Evolutionary conservation across 140 eudicot species (phyloP), one percentile per base, ranked within the genome.

Genomic region (Anethum foeniculum): DNA sequence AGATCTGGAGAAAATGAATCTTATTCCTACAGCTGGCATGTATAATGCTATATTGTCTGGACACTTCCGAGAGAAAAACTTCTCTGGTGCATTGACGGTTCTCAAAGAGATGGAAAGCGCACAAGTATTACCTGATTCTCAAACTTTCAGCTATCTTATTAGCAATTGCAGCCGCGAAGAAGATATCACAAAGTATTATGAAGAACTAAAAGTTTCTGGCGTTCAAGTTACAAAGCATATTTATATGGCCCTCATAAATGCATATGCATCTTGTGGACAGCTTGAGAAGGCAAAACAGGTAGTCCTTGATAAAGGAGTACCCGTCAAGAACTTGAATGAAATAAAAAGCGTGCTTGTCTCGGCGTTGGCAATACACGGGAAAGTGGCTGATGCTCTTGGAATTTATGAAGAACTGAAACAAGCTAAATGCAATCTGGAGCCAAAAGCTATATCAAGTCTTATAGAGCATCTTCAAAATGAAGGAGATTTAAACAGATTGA

Each of bases 81-180:
- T 82, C 58, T 32, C 27, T 62, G 84, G 88, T 84, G 97, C 87
- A 64, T 75, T 83, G 82, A 84, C 44, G 85, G 97, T 93, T 81
- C 93, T 96, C 82, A 89, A 91, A 84, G 85, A 88, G 88, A 96
- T 96, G 99, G 95, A 96, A 49, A 86, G 79, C 56, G 90, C 96
- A 77, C 83, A 81, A 54, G 88, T 93, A 75, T 79, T 78, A 77
- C 97, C 95, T 14, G 92, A 94, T 87, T 88, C 92, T 84, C 84
- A 78, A 28, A 96, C 99, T 81, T 96, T 87, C 92, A 85, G 97
- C 88, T 88, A 88, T 84, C 97, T 96, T 32, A 84, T 96, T 58
- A 67, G 84, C 80, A 93, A 89, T 79, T 84, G 92, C 82, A 84
- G 58, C 74, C 36, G 81, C 46, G 93, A 88, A 84, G 88, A 91